Conservation (phyloP, 2,329 filamentous ascomycete genomes). For the Bipolaris cookei region DNA sequence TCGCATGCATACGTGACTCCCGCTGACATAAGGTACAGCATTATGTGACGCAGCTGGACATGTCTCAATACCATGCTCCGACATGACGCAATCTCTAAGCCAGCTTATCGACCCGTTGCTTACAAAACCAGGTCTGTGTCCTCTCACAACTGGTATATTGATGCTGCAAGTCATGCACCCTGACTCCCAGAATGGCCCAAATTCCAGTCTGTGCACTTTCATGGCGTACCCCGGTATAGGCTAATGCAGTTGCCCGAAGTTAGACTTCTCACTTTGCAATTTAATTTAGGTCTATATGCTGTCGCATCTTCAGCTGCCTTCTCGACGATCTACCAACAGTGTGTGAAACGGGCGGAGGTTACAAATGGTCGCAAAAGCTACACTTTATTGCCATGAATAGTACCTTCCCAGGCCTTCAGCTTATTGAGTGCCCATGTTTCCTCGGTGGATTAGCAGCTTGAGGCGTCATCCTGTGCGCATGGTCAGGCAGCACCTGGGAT, state of each 20-base stretch:
- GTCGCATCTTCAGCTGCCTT: neutral
- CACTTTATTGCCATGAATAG: neutral
- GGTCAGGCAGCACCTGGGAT: neutral
- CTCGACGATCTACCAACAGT: neutral
- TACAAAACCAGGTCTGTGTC: neutral
- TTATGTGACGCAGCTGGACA: neutral
- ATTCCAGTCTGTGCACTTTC: slow-evolving; percentile 3
- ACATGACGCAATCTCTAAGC: slow-evolving; percentile 6
- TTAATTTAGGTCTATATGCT: neutral
- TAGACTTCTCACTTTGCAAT: neutral
- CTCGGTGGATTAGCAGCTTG: neutral
- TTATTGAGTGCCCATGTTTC: neutral
- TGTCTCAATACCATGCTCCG: neutral
- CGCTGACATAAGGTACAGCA: neutral
- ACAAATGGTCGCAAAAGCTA: neutral
- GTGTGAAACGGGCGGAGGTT: neutral
- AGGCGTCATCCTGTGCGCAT: neutral
- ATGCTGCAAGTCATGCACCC: neutral
- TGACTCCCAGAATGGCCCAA: neutral
- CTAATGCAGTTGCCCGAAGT: slow-evolving; percentile 15
- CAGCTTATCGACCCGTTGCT: slow-evolving; percentile 1
- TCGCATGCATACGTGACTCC: neutral
- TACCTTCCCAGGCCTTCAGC: neutral
- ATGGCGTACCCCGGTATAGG: neutral
- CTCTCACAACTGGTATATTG: neutral